Conservation (phyloP, 306 rosid genomes). For the Canavalia gladiata region DNA sequence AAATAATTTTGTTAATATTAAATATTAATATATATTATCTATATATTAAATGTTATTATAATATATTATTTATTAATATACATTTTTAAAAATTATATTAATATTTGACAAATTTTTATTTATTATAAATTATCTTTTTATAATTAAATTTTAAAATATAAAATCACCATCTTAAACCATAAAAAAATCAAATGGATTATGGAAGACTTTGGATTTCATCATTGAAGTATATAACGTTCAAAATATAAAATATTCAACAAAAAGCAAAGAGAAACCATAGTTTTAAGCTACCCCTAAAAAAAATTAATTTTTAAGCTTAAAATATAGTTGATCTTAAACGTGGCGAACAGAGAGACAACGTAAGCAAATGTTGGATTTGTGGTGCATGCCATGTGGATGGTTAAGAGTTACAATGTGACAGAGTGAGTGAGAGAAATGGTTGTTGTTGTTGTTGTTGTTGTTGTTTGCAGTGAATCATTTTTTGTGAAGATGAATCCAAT, state of each 20-base stretch:
- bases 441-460: background rate
- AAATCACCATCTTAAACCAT: background rate
- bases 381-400: conserved; percentile 50
- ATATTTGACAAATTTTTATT: too few relatives aligned
- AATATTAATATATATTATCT: too few relatives aligned
- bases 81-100: too few relatives aligned
- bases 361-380: conserved; percentile 52
- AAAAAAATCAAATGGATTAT: background rate
- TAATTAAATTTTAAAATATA: too few relatives aligned
- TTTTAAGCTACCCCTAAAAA: background rate
- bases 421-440: background rate
- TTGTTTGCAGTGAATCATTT: conserved; percentile 26
- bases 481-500: background rate
- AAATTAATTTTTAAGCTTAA: background rate
- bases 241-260: background rate
- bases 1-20: too few relatives aligned
- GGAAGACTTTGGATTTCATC: background rate
- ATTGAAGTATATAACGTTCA: background rate
- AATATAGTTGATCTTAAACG: conserved; percentile 22
- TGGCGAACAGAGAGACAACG: conserved; percentile 50
- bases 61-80: too few relatives aligned
- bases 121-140: too few relatives aligned
- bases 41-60: too few relatives aligned
- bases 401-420: conserved; percentile 1
- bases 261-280: background rate